Base-by-base conservation (phyloP, 495 filamentous ascomycete genomes). In the Cryomyces minteri region DNA sequence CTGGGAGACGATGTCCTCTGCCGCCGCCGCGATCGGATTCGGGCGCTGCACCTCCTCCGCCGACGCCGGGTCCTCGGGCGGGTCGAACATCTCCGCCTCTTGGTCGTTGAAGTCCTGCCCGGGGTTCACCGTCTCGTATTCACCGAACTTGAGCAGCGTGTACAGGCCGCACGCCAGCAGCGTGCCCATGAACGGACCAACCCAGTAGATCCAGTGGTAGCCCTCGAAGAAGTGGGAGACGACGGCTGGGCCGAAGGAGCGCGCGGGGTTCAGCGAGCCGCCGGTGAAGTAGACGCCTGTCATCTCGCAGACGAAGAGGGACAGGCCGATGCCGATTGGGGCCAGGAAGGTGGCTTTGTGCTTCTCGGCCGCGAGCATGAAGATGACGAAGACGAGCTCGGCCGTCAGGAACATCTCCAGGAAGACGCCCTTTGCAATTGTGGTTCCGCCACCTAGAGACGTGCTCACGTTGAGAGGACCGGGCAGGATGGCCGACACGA, bases 291-390 rank as follows among this genome's bases (percentile, higher is more conserved):
- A 80, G 40, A 82, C 70, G 25, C 79, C 79, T 59, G 72, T 63
- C 40, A 88, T 48, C 52, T 87, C 71, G 0, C 73, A 67, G 36
- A 88, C 66, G 61, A 86, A 83, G 34, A 90, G 71, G 0, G 78
- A 62, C 25, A 83, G 50, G 4, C 83, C 85, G 50, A 92, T 88
- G 0, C 73, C 84, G 3, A 88, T 67, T 0, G 84, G 84, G 0
- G 85, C 85, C 9, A 87, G 63, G 51, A 73, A 87, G 0, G 85
- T 90, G 5, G 68, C 76, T 53, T 80, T 79, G 58, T 86, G 80
- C 62, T 88, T 90, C 59, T 88, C 83, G 11, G 76, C 78, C 4
- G 84, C 84, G 41, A 90, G 62, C 72, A 92, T 84, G 62, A 88
- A 81, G 32, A 88, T 78, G 5, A 81, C 71, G 45, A 88, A 76